Percentiles rank a stretch among this genome's conserved stretches.
Evolutionary conservation across 768 basidiomycete species (phyloP).

Genomic region (Agaricus blazei): DNA sequence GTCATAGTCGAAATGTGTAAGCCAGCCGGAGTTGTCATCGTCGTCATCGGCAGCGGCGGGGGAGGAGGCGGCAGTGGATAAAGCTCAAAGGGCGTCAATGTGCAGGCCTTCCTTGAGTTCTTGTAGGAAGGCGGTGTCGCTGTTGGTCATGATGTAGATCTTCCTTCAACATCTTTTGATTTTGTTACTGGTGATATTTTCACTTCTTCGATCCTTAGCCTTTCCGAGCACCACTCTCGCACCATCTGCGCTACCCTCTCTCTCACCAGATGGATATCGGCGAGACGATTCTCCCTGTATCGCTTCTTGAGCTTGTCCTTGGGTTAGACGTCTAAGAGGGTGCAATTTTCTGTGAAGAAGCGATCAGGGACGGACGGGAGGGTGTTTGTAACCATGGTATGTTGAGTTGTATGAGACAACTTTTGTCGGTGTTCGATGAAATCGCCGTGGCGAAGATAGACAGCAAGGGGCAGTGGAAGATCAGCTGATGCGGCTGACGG

Average conservation of each 20-base stretch:
- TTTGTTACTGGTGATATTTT: too few species aligned
- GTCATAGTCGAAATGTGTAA: background rate
- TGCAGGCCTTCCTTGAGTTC: slow-evolving; percentile 22
- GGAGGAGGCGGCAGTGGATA: too few species aligned
- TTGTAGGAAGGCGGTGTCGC: too few species aligned
- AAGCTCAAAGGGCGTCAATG: background rate
- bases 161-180: too few species aligned
- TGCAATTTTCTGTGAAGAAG: slow-evolving; percentile 20
- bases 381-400: slow-evolving; percentile 22
- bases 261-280: too few species aligned
- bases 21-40: background rate
- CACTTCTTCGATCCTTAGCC: too few species aligned
- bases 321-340: background rate
- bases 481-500: background rate
- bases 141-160: too few species aligned
- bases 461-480: slow-evolving; percentile 42
- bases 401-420: slow-evolving; percentile 31
- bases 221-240: too few species aligned
- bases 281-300: too few species aligned
- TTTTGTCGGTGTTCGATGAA: slow-evolving; percentile 43
- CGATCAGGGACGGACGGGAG: slow-evolving; percentile 34
- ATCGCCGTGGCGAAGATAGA: slow-evolving; percentile 57
- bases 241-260: too few species aligned
- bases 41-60: too few species aligned
- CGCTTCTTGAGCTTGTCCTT: too few species aligned